Evolutionary conservation across 2,329 filamentous ascomycete species (phyloP).

Genomic region (Domatiomyces globalis): DNA sequence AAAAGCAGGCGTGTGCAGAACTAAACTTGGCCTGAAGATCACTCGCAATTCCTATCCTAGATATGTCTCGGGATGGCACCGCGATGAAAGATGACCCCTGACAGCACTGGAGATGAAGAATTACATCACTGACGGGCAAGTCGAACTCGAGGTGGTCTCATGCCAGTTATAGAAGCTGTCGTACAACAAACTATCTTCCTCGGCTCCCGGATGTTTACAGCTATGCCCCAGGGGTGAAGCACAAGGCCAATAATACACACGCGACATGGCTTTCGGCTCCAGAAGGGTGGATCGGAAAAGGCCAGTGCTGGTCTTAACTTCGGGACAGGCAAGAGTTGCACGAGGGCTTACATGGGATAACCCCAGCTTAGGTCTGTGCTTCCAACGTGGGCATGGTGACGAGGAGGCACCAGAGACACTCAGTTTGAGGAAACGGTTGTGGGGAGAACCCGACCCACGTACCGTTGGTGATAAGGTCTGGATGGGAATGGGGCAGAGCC

Average conservation of each 20-base stretch:
- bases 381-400: not conserved
- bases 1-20: too few relatives aligned
- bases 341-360: not conserved
- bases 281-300: not conserved
- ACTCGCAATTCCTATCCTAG: not conserved
- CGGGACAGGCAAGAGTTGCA: not conserved
- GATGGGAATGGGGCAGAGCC: not conserved
- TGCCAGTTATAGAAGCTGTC: not conserved
- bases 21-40: not conserved
- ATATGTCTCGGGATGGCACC: not conserved
- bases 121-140: not conserved
- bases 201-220: not conserved
- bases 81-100: not conserved
- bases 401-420: not conserved
- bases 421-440: not conserved
- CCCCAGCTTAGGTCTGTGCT: not conserved
- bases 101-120: not conserved
- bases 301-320: not conserved
- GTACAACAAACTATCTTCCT: not conserved
- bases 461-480: not conserved
- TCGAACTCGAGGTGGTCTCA: not conserved
- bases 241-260: not conserved
- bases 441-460: not conserved
- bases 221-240: not conserved
- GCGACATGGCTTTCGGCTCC: conserved; percentile 1